Conservation (phyloP, 331 rosid genomes). For the Quercus phellos region DNA sequence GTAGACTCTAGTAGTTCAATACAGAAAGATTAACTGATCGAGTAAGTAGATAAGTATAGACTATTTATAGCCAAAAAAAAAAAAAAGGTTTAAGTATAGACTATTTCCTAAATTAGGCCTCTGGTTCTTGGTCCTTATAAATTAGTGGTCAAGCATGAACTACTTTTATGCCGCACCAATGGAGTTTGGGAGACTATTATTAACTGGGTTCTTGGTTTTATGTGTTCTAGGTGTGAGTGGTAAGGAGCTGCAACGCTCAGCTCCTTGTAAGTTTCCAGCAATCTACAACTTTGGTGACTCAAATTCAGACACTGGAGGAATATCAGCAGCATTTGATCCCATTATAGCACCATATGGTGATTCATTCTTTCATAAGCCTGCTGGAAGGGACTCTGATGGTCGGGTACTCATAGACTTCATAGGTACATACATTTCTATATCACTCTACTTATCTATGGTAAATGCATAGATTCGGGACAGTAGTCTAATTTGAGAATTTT, state of each 20-base stretch:
- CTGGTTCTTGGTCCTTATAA: neutral
- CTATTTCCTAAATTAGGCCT: neutral
- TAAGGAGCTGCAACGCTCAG: neutral
- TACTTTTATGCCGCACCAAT: slow-evolving; percentile 8
- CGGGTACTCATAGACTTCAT: slow-evolving; percentile 47
- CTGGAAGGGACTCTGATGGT: slow-evolving; percentile 51
- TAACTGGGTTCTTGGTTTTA: slow-evolving; percentile 14
- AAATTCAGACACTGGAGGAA: slow-evolving; percentile 57
- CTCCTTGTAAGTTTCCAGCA: slow-evolving; percentile 43
- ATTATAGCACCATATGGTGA: slow-evolving; percentile 41
- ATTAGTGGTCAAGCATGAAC: neutral
- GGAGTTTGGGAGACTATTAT: slow-evolving; percentile 25
- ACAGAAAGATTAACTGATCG: too few relatives aligned
- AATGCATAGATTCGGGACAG: neutral
- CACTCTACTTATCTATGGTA: neutral
- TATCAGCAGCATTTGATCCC: slow-evolving; percentile 25
- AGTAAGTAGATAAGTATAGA: too few relatives aligned
- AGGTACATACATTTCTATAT: neutral
- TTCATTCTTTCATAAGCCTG: slow-evolving; percentile 40
- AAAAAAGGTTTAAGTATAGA: neutral
- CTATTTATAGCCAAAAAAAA: too few relatives aligned
- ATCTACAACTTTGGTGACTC: slow-evolving; percentile 66
- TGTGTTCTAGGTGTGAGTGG: slow-evolving; percentile 26
- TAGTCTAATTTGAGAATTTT: neutral
- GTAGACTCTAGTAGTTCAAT: too few relatives aligned